Evolutionary conservation across 225 moss, liverwort and hornwort species (phyloP), one percentile per base, ranked within the genome.

Genomic region (Bryum argenteum): DNA sequence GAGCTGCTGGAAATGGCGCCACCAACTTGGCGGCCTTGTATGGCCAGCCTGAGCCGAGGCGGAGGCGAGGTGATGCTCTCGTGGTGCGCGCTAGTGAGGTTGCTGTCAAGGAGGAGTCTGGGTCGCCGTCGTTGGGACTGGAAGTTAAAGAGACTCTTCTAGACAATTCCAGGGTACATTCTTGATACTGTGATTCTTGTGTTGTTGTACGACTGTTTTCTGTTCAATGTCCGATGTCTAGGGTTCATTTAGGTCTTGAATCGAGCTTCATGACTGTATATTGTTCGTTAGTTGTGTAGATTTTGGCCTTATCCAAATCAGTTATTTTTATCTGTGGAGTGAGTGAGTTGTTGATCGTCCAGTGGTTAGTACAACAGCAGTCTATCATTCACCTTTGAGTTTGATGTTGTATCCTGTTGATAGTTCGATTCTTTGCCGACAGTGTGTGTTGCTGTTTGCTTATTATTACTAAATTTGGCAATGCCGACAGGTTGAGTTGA

Each of bases 111-210:
- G 87, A 87, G 80, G 87, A 82, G 50, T 74, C 84, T 45, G 79
- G 81, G 33, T 60, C 74, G 20, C 77, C 81, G 14, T 84, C 87
- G 1, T 52, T 87, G 67, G 98, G 98, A 16, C 82, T 98, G 58
- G 85, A 91, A 83, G 89, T 98, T 10, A 72, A 83, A 33, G 98
- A 98, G 80, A 91, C 80, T 54, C 61, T 83, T 18, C 77, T 84
- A 48, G 81, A 92, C 8, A 91, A 98, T 81, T 98, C 92, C 33
- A 78, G 78, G 78, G 82, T 82, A 73, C 8, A 18, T 63, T 69
- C 42, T 57, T 21, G 2, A 24, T 55, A 55, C 38, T 44, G 52
- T 20, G 53, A 33, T 15, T 21, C 18, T 54, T 28, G 10, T 61
- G 17, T 41, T 66, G 47, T 13, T 5, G 14, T 44, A 54, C 44